Evolutionary conservation across 257 asterid genomes (phyloP), one percentile per base, ranked within the genome.

Genomic region (Asclepias syriaca): DNA sequence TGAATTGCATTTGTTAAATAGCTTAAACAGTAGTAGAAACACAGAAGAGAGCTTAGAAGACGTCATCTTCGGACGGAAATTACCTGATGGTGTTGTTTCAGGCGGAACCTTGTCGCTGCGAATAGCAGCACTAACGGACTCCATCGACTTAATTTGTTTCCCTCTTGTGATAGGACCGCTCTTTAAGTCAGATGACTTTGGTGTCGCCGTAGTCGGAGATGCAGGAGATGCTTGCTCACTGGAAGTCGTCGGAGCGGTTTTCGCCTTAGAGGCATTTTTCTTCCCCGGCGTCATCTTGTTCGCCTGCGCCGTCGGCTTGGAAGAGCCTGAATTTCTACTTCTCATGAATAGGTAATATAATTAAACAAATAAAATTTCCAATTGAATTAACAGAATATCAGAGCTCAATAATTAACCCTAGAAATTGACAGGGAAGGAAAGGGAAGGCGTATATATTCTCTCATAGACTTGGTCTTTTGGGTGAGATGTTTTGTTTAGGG

Each of bases 311-410:
- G 81, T 65, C 34, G 78, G 32, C 73, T 78, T 78, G 10, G 75
- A 64, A 21, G 77, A 24, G n/a, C 58, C 82, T 48, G 82, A 15
- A 51, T 68, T 83, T 46, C 89, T 81, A 72, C 87, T 84, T 77
- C 81, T 85, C 89, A 87, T 87, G 56, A 51, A 74, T 68, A 0
- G 13, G 24, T 22, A 22, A 43, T n/a, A 48, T 6, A 65, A 24
- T 14, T 34, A 6, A 37, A 46, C 8, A 13, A 34, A 34, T 34
- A 34, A 34, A 34, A 34, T 2, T 5, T 3, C 1, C 14, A 32
- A n/a, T 29, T 45, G 49, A 45, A 12, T 34, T 16, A 0, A 46
- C 49, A 39, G 27, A 43, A 51, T 32, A 51, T 32, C 21, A 66
- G 54, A 3, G 6, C 56, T n/a, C 40, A 39, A 59, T 45, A 39